Percentiles rank a stretch among this genome's conserved stretches.
These are phyloP conservation scores for Bolboschoenoplectus hybrid DNA, from an alignment of 202 grass and related monocot genomes.

Conservation along the genomic window DNA sequence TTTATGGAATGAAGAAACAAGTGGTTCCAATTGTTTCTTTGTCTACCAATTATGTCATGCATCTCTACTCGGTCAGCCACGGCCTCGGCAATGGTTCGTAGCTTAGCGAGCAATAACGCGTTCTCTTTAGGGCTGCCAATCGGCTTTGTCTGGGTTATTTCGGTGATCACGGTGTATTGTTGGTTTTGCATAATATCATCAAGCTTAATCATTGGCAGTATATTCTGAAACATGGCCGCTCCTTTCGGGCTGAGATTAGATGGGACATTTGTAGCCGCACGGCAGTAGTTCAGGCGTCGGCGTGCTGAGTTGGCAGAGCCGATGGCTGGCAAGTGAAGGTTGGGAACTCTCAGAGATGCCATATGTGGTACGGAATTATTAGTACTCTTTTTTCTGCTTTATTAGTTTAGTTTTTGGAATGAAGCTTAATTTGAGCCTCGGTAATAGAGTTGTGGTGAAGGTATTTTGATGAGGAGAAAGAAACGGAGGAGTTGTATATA, in stretches of 20 bases:
- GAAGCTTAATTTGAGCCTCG: background rate
- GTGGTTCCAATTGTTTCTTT: constrained; percentile 81
- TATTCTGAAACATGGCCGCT: background rate
- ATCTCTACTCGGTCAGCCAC: constrained; percentile 45
- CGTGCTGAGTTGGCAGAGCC: background rate
- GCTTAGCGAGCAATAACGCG: background rate
- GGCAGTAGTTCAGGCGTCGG: background rate
- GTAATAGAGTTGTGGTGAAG: background rate
- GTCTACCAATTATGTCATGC: constrained; percentile 69
- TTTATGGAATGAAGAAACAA: constrained; percentile 72
- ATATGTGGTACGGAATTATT: background rate
- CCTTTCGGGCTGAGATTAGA: constrained; percentile 38
- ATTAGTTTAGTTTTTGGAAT: background rate
- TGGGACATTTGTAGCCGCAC: background rate
- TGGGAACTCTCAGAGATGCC: constrained; percentile 37
- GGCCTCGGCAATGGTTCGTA: constrained; percentile 14
- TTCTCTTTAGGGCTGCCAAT: background rate
- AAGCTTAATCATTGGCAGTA: background rate
- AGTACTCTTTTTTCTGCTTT: background rate
- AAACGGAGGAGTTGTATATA: background rate
- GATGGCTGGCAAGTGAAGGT: background rate
- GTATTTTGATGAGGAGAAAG: background rate
- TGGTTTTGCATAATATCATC: background rate
- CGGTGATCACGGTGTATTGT: background rate
- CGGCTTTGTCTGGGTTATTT: background rate